Percentiles rank a stretch among this genome's conserved stretches.
Conservation (phyloP, 352 stramenopile genomes). For the Phytophthora brassicae region DNA sequence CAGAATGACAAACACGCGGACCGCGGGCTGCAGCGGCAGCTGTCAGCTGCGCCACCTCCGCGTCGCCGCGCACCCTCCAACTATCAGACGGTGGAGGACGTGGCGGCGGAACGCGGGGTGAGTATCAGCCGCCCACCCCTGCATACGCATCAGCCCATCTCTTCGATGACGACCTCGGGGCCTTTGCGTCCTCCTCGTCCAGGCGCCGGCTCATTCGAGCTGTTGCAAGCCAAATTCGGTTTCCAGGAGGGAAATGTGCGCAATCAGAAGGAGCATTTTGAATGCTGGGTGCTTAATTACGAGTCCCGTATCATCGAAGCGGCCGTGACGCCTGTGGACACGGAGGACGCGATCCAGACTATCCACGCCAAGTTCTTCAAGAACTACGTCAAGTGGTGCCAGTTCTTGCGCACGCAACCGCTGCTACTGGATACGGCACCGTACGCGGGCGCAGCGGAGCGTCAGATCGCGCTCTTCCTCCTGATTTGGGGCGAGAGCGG, state of each 20-base stretch:
- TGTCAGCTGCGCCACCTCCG: constrained; percentile 22
- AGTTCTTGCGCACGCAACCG: constrained; percentile 88
- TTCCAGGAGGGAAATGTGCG: constrained; percentile 85
- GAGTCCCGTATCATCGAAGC: constrained; percentile 55
- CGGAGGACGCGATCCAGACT: constrained; percentile 60
- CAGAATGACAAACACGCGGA: constrained; percentile 33
- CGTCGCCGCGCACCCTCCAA: constrained; percentile 71
- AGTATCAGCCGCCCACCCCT: constrained; percentile 34
- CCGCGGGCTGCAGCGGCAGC: constrained; percentile 26
- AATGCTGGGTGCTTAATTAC: constrained; percentile 84
- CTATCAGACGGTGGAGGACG: constrained; percentile 80
- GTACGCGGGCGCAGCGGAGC: constrained; percentile 40
- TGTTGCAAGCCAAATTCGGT: constrained; percentile 82
- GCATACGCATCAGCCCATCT: constrained; percentile 24
- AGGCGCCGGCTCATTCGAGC: constrained; percentile 64
- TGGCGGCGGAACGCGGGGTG: constrained; percentile 43
- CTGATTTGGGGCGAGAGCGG: constrained; percentile 85
- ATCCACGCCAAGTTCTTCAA: constrained; percentile 94
- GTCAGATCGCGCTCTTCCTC: constrained; percentile 79
- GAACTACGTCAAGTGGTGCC: constrained; percentile 95
- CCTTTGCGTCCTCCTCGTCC: constrained; percentile 25
- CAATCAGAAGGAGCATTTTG: constrained; percentile 88
- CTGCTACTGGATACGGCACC: constrained; percentile 60
- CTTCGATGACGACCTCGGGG: constrained; percentile 20
- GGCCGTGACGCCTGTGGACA: constrained; percentile 31